These are phyloP conservation scores for Scutellaria barbata DNA, from an alignment of 257 asterid species.

Conservation along the genomic window DNA sequence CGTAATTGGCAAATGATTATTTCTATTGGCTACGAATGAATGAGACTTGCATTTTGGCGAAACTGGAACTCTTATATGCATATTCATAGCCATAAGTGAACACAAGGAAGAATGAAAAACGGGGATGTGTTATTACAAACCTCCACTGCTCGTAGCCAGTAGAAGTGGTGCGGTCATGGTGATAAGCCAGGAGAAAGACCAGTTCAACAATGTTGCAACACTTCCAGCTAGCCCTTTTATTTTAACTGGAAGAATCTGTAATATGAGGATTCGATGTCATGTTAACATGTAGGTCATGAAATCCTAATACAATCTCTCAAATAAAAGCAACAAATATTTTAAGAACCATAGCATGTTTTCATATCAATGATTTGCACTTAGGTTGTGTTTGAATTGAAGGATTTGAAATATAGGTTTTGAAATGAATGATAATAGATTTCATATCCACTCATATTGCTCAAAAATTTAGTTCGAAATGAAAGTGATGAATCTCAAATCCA, in stretches of 20 bases:
- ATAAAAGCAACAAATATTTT: background rate
- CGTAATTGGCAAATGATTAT: too few species aligned
- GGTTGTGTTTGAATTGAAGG: too few species aligned
- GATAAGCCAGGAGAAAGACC: conserved; percentile 72
- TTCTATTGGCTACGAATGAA: too few species aligned
- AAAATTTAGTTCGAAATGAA: too few species aligned
- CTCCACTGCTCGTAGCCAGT: conserved; percentile 82
- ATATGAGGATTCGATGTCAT: background rate
- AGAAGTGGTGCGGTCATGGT: conserved; percentile 81
- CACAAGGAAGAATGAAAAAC: conserved; percentile 7
- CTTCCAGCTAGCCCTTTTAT: conserved; percentile 93
- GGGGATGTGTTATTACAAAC: conserved; percentile 37
- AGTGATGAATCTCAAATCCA: too few species aligned
- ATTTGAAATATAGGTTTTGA: too few species aligned
- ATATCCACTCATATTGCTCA: too few species aligned
- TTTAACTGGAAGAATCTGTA: conserved; percentile 84
- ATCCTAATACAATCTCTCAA: background rate
- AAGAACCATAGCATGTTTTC: background rate
- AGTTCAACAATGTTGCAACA: conserved; percentile 77
- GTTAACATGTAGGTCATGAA: background rate
- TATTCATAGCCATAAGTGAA: background rate
- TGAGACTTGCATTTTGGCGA: too few species aligned
- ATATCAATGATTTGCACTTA: background rate
- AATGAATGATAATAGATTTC: too few species aligned
- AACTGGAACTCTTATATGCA: background rate